A percentile compares a stretch with the other conserved stretches of the same genome.
phyloP scores from a whole-genome alignment of 2,329 filamentous ascomycete genomes.

The Exophiala lecanii-corni region DNA sequence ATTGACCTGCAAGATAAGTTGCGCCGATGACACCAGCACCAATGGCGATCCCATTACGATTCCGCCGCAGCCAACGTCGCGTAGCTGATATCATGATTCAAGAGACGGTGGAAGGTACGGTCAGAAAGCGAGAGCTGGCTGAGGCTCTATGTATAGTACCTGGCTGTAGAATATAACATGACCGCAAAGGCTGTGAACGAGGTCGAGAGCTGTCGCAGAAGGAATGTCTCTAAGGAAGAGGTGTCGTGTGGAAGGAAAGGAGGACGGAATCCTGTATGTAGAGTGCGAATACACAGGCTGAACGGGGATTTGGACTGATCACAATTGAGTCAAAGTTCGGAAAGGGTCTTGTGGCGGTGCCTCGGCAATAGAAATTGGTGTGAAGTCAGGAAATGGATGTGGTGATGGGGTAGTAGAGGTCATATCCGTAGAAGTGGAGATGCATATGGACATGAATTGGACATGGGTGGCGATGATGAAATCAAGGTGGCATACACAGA shows the following conservation, averaged over 20 bases:
- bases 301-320: slow-evolving; percentile 6
- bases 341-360: slow-evolving; percentile 14
- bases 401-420: no score
- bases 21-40: slow-evolving; percentile 82
- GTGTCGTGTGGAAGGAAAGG: no score
- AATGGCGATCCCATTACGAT: slow-evolving; percentile 83
- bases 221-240: no score
- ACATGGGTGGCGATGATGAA: no score
- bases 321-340: slow-evolving; percentile 9
- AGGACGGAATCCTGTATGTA: no score
- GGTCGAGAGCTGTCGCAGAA: no score
- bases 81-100: slow-evolving; percentile 62
- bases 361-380: slow-evolving; percentile 10
- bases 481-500: no score
- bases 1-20: slow-evolving; percentile 88
- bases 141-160: slow-evolving; percentile 6
- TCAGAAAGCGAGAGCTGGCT: slow-evolving; percentile 3
- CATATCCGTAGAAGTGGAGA: no score
- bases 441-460: no score
- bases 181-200: slow-evolving; percentile 9
- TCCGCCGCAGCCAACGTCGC: slow-evolving; percentile 86
- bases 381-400: background rate
- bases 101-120: slow-evolving; percentile 48
- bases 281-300: no score
- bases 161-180: slow-evolving; percentile 16